Conservation (phyloP, 495 filamentous ascomycete genomes). For the Darksidea phi region DNA sequence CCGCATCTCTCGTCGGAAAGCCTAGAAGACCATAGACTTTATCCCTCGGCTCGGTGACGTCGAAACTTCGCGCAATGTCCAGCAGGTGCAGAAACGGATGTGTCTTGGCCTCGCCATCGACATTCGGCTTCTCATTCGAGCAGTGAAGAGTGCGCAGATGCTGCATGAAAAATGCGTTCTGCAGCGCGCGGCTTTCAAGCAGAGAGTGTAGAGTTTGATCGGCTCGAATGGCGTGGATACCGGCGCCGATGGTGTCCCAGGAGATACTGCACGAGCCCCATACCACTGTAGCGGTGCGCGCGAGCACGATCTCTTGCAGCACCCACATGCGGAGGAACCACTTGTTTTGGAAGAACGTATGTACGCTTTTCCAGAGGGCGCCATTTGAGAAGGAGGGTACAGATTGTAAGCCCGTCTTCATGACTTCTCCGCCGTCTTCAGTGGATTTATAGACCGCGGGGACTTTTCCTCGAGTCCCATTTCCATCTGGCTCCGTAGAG, state of each 20-base stretch:
- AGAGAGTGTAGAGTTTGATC: slow-evolving; percentile 2
- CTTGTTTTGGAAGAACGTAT: slow-evolving; percentile 11
- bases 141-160: background rate
- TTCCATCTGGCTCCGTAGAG: too few relatives aligned
- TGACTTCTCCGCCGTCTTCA: background rate
- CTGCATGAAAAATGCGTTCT: slow-evolving; percentile 35
- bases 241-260: slow-evolving; percentile 20
- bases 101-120: background rate
- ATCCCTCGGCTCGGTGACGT: slow-evolving; percentile 29
- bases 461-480: too few relatives aligned
- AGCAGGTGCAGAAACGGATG: slow-evolving; percentile 30
- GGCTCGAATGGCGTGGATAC: slow-evolving; percentile 6
- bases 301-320: slow-evolving; percentile 31
- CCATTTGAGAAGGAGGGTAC: background rate
- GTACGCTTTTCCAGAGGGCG: slow-evolving; percentile 6
- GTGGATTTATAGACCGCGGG: too few relatives aligned
- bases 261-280: slow-evolving; percentile 23
- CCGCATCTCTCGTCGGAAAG: slow-evolving; percentile 21
- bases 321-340: slow-evolving; percentile 36
- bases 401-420: background rate
- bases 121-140: background rate
- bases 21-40: slow-evolving; percentile 33
- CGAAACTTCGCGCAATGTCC: slow-evolving; percentile 19
- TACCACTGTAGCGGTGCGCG: slow-evolving; percentile 9
- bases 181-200: slow-evolving; percentile 4